phyloP scores from a whole-genome alignment of 495 filamentous ascomycete genomes.

The Chlorociboria aeruginascens region DNA sequence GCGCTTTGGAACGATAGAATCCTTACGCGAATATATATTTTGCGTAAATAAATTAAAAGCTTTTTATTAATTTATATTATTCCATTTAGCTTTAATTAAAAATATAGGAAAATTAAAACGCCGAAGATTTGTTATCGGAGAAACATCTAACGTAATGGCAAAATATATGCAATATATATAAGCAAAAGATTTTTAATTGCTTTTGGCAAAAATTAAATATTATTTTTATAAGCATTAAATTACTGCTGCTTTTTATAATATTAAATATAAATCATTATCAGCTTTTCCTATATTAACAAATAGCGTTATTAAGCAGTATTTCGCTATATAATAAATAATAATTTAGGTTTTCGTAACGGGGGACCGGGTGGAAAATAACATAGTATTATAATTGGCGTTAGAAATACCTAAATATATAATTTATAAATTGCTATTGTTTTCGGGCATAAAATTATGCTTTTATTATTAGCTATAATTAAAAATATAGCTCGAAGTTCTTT shows the following conservation, averaged over 20 bases:
- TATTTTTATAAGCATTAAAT: slow-evolving; percentile 3
- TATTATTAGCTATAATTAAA: neutral
- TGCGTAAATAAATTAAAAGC: neutral
- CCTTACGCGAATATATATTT: neutral
- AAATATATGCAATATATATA: slow-evolving; percentile 1
- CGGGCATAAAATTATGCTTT: neutral
- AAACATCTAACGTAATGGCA: slow-evolving; percentile 3
- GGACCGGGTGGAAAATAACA: neutral
- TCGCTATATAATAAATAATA: slow-evolving; percentile 7
- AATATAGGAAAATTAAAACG: slow-evolving; percentile 1
- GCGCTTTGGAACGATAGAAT: no score
- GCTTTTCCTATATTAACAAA: slow-evolving; percentile 2
- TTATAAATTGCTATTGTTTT: neutral
- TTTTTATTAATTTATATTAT: slow-evolving; percentile 1
- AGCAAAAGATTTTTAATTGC: slow-evolving; percentile 1
- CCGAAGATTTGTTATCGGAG: slow-evolving; percentile 1
- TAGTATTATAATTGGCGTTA: neutral
- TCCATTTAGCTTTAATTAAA: slow-evolving; percentile 1
- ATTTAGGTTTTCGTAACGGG: slow-evolving; percentile 1
- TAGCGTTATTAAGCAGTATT: neutral
- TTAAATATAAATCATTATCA: slow-evolving; percentile 3
- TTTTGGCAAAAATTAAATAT: slow-evolving; percentile 4
- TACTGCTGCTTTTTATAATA: slow-evolving; percentile 6
- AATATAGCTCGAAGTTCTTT: slow-evolving; percentile 2
- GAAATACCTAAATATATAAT: neutral